Evolutionary conservation across 2,329 filamentous ascomycete genomes (phyloP), one percentile per base, ranked within the genome.

Genomic region (Paracoccidioides brasiliensis): DNA sequence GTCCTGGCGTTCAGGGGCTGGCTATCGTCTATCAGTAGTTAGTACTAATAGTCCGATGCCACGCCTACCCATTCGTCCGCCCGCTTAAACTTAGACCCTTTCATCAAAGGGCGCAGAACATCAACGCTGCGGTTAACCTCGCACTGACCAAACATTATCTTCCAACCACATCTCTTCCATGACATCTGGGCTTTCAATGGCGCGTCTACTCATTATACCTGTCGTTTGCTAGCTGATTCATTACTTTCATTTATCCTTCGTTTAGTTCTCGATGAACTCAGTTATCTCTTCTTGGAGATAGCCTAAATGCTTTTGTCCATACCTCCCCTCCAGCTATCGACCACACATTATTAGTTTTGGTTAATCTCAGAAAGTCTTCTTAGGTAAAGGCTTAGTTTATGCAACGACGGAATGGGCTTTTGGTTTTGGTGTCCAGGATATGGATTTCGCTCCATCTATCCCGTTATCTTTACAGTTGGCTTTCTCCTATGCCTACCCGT

Each of bases 401-500:
- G 45, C n/a, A 44, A 22, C 52, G 52, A 10, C 41, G 40, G n/a
- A 9, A 45, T 53, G 41, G 52, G n/a, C 35, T 45, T 38, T 33
- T 30, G 37, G 12, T 42, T 52, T 12, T 57, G 49, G 43, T 22
- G 28, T 43, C 45, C 41, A 32, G 14, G 43, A 49, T 55, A 45
- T 40, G 28, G 53, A 42, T 33, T 38, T 10, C n/a, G 52, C 42
- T 33, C 55, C 42, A 50, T 54, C 41, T 33, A 52, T 55, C 50
- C 49, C 4, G 53, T 53, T 41, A 51, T 53, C 10, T 6, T 56
- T 45, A n/a, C 35, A 7, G 14, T 57, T 33, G 44, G 30, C 50
- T 28, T 59, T 59, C 54, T 61, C 52, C 56, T 57, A 57, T 55
- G 59, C 61, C 58, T 56, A 64, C 55, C 54, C 58, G 15, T 55